Conservation (phyloP, 2,329 filamentous ascomycete genomes). For the Scytalidium sp. region DNA sequence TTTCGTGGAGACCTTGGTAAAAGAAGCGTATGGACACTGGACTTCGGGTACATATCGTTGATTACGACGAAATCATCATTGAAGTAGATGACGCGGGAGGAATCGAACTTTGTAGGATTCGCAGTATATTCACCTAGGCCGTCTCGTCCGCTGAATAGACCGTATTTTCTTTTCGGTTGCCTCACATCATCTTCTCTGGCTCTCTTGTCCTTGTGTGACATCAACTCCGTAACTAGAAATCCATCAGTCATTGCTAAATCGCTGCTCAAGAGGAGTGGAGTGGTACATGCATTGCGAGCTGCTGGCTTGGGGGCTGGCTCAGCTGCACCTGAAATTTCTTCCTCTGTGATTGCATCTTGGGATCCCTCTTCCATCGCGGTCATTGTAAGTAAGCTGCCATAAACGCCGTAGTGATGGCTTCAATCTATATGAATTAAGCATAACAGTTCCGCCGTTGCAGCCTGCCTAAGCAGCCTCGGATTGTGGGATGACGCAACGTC, state of each 20-base stretch:
- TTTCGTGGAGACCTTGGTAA: constrained; percentile 67
- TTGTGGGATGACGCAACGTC: background rate
- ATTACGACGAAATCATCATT: constrained; percentile 72
- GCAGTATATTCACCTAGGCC: constrained; percentile 66
- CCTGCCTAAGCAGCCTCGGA: background rate
- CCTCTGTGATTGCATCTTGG: constrained; percentile 38
- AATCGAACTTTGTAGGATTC: constrained; percentile 57
- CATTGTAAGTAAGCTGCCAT: background rate
- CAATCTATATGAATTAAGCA: background rate
- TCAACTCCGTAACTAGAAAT: constrained; percentile 1
- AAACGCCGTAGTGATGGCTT: background rate
- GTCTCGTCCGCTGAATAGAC: constrained; percentile 45
- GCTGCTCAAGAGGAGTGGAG: background rate
- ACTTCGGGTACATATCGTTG: constrained; percentile 83
- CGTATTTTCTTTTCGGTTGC: constrained; percentile 15
- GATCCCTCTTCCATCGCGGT: constrained; percentile 3
- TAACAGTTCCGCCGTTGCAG: background rate
- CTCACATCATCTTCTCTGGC: constrained; percentile 3
- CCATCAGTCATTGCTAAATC: background rate
- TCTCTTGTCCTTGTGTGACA: constrained; percentile 42
- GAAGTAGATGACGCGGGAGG: constrained; percentile 60
- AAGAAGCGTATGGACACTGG: constrained; percentile 81
- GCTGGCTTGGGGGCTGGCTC: constrained; percentile 22
- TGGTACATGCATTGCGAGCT: constrained; percentile 42
- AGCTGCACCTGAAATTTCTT: constrained; percentile 37